Base-by-base conservation (phyloP, 768 basidiomycete species). In the Pleurotus platypus region DNA sequence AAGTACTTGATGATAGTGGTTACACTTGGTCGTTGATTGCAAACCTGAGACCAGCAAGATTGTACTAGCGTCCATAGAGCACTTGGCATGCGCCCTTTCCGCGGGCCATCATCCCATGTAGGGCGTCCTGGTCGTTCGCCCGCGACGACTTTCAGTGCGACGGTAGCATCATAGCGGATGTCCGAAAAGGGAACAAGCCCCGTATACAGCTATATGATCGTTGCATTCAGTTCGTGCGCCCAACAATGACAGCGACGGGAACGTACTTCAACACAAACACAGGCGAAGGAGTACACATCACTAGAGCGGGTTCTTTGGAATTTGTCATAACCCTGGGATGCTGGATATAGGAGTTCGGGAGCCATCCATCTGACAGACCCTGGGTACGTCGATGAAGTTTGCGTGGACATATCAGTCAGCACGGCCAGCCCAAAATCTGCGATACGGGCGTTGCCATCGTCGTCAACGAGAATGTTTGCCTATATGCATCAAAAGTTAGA, bases 301-400 rank as follows among this genome's bases (percentile, higher is more conserved):
- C 64, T 72, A 5, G 60, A 62, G 22, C 61, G 55, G 6, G 72
- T 71, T 38, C 69, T 60, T 12, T 59, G 26, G 40, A 66, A 68
- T 18, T 55, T 43, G 15, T 57, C 46, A 24, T 66, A 54, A 13
- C 60, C 64, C 48, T 69, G 69, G 2, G 59, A 53, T 39, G 67
- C 67, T 2, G 72, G 71, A 43, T 67, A 58, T n/a, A 69, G 65
- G 12, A 74, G 60, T 58, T 74, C 72, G 7, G 73, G 73, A 1
- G 70, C 69, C 71, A 70, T 74, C 69, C 71, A 74, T n/a, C 69
- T 53, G 6, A 64, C 58, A 18, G 66, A 63, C n/a, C 70, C 71
- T 4, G 61, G 64, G 11, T 63, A 61, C 37, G 61, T 65, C 3
- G 69, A 65, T 2, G 66, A 63, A 24, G 63, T 63, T 6, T 64